Evolutionary conservation across 31 red algal genomes (phyloP), one percentile per base, ranked within the genome.

Genomic region (Endocladia muricata): DNA sequence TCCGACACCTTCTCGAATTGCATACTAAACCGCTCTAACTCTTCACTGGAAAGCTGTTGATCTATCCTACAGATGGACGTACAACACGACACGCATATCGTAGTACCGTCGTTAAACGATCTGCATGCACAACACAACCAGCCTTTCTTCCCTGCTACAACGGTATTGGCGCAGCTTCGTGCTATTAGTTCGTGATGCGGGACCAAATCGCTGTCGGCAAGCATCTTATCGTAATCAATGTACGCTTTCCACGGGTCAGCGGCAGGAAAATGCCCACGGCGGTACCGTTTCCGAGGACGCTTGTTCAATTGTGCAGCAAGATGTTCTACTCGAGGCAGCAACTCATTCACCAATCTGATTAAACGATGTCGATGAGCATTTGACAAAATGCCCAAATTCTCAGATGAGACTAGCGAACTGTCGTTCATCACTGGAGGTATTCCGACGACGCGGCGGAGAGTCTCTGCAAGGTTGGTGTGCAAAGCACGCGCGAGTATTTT

Each of bases 161-260:
- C 62, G 19, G 30, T 40, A n/a, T n/a, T n/a, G n/a, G n/a, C n/a
- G n/a, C n/a, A n/a, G n/a, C n/a, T n/a, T n/a, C n/a, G n/a, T n/a
- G n/a, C n/a, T n/a, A n/a, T n/a, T n/a, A n/a, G n/a, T n/a, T n/a
- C n/a, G n/a, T n/a, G n/a, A n/a, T n/a, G n/a, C n/a, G n/a, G n/a
- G n/a, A n/a, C n/a, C n/a, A n/a, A n/a, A n/a, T n/a, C n/a, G n/a
- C n/a, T n/a, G n/a, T n/a, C n/a, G n/a, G n/a, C n/a, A 7, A 66
- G 44, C 19, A 22, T 11, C 37, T 71, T 37, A 2, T 39, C 78
- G 30, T 55, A 31, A 15, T 38, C 26, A 1, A 82, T 82, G 41
- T 85, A 85, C 17, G 55, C 56, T 25, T 76, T 33, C 82, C 82
- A 85, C 25, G 82, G 82, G 38, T 85, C 76, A 73, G 68, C 51